Conservation (phyloP, 768 basidiomycete species). For the Hericium erinaceus region DNA sequence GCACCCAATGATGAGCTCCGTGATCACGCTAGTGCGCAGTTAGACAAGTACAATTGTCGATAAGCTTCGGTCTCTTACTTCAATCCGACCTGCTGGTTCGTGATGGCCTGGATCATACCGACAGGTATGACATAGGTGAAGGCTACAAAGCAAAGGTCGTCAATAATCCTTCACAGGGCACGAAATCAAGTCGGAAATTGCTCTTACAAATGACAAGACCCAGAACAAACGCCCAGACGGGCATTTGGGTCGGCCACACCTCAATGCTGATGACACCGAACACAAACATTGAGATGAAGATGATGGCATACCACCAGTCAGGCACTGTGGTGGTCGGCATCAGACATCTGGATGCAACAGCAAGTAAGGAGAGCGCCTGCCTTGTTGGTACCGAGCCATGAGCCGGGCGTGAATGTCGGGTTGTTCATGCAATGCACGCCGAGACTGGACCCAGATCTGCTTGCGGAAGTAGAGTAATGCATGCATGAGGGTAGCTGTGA, state of each 20-base stretch:
- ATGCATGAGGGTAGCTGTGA: slow-evolving; percentile 65
- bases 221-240: slow-evolving; percentile 64
- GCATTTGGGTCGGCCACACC: slow-evolving; percentile 65
- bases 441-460: slow-evolving; percentile 64
- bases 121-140: slow-evolving; percentile 66
- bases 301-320: slow-evolving; percentile 58
- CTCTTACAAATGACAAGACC: slow-evolving; percentile 48
- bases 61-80: slow-evolving; percentile 30
- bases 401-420: slow-evolving; percentile 78
- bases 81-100: slow-evolving; percentile 67
- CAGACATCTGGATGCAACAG: slow-evolving; percentile 65
- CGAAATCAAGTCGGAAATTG: neutral
- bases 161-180: slow-evolving; percentile 17
- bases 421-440: slow-evolving; percentile 64
- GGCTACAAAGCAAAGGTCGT: slow-evolving; percentile 14
- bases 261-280: slow-evolving; percentile 61
- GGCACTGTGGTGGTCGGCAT: slow-evolving; percentile 69
- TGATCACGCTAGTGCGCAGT: slow-evolving; percentile 52
- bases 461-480: slow-evolving; percentile 72
- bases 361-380: slow-evolving; percentile 77
- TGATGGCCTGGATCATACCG: slow-evolving; percentile 71
- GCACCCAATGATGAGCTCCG: slow-evolving; percentile 75
- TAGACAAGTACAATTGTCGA: slow-evolving; percentile 25
- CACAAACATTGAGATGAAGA: slow-evolving; percentile 61
- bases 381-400: slow-evolving; percentile 65